A percentile compares a stretch with the other conserved stretches of the same genome.
Conservation (phyloP, 2,329 filamentous ascomycete genomes). For the Davidsoniella eucalypti region DNA sequence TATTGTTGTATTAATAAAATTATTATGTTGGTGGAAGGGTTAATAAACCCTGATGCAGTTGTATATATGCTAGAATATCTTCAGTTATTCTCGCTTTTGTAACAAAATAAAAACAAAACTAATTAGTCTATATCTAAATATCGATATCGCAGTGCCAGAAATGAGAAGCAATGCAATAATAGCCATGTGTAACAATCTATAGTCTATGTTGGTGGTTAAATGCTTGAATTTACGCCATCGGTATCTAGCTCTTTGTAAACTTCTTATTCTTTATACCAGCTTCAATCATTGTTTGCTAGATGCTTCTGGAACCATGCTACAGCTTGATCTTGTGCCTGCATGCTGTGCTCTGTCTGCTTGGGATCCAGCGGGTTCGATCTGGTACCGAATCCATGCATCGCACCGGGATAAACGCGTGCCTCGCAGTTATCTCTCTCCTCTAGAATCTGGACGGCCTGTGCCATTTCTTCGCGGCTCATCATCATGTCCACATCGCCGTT, state of each 20-base stretch:
- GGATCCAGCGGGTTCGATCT: conserved; percentile 21
- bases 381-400: conserved; percentile 26
- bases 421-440: conserved; percentile 19
- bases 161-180: no score
- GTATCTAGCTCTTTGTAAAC: background rate
- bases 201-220: no score
- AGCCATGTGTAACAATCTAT: no score
- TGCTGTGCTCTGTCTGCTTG: conserved; percentile 18
- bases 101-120: no score
- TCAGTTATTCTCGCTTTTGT: no score
- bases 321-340: conserved; percentile 23
- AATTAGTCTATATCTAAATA: no score
- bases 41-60: no score
- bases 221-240: no score
- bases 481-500: conserved; percentile 27
- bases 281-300: background rate
- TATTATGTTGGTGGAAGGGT: no score
- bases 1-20: no score
- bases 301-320: conserved; percentile 20
- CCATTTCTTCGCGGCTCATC: conserved; percentile 19
- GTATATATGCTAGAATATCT: no score
- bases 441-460: conserved; percentile 17
- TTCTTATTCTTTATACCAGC: background rate
- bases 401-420: conserved; percentile 21
- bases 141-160: no score